phyloP scores from a whole-genome alignment of 2,329 filamentous ascomycete species.

The Alternaria incomplexa region DNA sequence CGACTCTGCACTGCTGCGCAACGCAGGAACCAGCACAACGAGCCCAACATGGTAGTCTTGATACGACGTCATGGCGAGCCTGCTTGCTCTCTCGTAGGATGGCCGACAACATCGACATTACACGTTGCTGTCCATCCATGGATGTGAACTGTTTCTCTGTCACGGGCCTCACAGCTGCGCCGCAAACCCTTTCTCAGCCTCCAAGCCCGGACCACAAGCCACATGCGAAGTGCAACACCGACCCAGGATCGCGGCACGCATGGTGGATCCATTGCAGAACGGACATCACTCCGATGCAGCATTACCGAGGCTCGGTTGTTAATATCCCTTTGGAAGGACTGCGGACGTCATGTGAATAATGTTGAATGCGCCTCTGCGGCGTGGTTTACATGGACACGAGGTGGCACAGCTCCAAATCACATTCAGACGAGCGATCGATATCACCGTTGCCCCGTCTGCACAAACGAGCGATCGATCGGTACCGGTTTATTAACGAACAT shows the following conservation, averaged over 20 bases:
- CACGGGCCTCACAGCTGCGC: neutral
- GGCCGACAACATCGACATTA: neutral
- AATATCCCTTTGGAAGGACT: neutral
- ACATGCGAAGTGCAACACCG: constrained; percentile 5
- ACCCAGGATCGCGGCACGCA: constrained; percentile 20
- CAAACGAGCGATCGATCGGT: neutral
- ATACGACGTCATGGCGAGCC: neutral
- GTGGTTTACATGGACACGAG: constrained; percentile 2
- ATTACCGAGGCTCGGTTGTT: constrained; percentile 21
- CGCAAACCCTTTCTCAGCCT: neutral
- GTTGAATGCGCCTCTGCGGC: constrained; percentile 4
- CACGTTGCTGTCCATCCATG: neutral
- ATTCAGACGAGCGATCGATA: neutral
- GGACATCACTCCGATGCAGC: constrained; percentile 19
- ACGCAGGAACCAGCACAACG: neutral
- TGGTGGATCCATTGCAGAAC: constrained; percentile 11
- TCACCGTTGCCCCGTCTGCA: neutral
- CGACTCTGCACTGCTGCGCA: constrained; percentile 1
- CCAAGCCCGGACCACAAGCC: neutral
- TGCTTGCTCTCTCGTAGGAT: neutral
- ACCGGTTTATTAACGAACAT: neutral
- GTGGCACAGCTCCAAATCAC: neutral
- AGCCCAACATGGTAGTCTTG: neutral
- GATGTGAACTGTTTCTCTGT: neutral
- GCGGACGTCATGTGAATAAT: constrained; percentile 15